Base-by-base conservation (phyloP, 805 yeast genomes). In the Starmerella lactis-condensi region DNA sequence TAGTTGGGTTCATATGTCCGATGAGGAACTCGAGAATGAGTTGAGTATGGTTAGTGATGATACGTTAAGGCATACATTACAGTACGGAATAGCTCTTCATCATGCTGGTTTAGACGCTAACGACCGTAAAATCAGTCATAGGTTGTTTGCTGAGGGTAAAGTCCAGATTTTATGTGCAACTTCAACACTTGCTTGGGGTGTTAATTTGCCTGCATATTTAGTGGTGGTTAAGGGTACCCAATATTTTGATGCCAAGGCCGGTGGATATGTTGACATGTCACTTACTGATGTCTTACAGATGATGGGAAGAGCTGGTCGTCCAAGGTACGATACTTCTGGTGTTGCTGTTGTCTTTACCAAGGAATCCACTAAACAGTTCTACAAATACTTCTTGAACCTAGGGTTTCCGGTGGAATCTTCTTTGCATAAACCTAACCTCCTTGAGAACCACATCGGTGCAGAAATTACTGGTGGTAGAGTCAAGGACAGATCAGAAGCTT, bases 251-350 rank as follows among this genome's bases (percentile, higher is more conserved):
- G 62, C 63, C 15, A 62, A 56, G 32, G 56, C 62, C 37, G 78
- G 73, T 47, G 77, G 65, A 1, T 76, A 75, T 49, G 61, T 67
- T 41, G 85, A 75, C 45, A 76, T 75, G 85, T 85, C 75, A 46
- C 60, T 75, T 44, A 76, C 85, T 0, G 89, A 75, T 52, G 75
- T 76, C 31, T 52, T 75, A 35, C 89, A 74, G 50, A 75, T 74
- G 82, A 73, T 74, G 81, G 85, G 85, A 24, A 58, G 85, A 48
- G 85, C 85, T 0, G 85, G 85, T 28, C 65, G 85, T 39, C 85
- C 85, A 1, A 78, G 79, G 1, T 76, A 60, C 46, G 85, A 76
- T 54, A 72, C 77, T 8, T 68, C 72, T 39, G 85, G 85, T 45
- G 75, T 63, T 30, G 81, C 81, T 1, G 69, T 75, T 33, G 78